A percentile compares a stretch with the other conserved stretches of the same genome.
Evolutionary conservation across 768 basidiomycete genomes (phyloP).

Genomic region (Mycena maculata): DNA sequence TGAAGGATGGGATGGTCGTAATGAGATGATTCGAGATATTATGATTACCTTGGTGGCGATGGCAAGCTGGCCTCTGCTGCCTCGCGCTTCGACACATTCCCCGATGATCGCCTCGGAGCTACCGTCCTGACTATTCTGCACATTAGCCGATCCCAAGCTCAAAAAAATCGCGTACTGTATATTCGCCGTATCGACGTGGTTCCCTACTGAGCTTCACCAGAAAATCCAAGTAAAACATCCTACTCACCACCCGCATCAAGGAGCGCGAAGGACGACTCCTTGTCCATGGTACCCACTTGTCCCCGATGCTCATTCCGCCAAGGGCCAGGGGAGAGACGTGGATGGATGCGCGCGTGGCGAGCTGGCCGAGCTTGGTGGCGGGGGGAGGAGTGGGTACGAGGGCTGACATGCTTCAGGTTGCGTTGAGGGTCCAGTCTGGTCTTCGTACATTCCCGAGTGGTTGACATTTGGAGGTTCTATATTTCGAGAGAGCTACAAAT

Average conservation of each 20-base stretch:
- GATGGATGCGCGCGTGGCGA: neutral
- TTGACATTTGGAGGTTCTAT: too few species aligned
- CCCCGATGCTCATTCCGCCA: slow-evolving; percentile 1
- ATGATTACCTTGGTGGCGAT: slow-evolving; percentile 6
- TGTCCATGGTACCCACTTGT: neutral
- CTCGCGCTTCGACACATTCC: slow-evolving; percentile 60
- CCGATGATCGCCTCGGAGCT: slow-evolving; percentile 48
- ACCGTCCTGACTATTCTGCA: slow-evolving; percentile 7
- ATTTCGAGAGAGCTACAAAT: too few species aligned
- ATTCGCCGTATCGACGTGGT: slow-evolving; percentile 46
- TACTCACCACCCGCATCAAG: neutral
- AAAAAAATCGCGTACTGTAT: slow-evolving; percentile 55
- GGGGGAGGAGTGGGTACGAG: too few species aligned
- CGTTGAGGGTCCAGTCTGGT: too few species aligned
- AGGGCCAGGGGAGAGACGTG: neutral
- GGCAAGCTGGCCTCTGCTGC: slow-evolving; percentile 49
- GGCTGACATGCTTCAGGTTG: too few species aligned
- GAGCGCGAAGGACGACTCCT: neutral
- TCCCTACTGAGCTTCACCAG: too few species aligned
- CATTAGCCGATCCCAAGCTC: too few species aligned
- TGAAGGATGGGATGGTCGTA: slow-evolving; percentile 46
- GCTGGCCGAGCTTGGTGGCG: slow-evolving; percentile 1
- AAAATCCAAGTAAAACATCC: too few species aligned
- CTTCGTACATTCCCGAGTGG: too few species aligned
- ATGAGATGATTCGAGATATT: too few species aligned